Conservation (phyloP, 257 asterid species). For the Catharanthus roseus region DNA sequence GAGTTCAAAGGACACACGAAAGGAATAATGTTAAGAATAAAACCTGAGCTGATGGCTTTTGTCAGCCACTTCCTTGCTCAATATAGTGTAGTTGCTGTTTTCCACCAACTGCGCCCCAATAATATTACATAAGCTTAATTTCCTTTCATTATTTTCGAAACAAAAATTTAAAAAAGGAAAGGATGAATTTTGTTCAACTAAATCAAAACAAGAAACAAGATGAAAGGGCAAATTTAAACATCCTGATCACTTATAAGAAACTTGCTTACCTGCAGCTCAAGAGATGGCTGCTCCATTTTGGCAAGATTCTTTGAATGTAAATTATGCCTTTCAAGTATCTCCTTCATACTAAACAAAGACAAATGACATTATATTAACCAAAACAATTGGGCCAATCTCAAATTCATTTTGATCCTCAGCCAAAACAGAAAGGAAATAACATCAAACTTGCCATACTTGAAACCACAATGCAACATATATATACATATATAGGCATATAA, state of each 20-base stretch:
- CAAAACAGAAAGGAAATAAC: not conserved
- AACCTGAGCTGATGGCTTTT: conserved; percentile 65
- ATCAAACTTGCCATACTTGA: not conserved
- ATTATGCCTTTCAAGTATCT: conserved; percentile 63
- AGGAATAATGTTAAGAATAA: too few relatives aligned
- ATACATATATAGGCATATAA: not conserved
- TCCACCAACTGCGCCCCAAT: conserved; percentile 86
- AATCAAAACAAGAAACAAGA: too few relatives aligned
- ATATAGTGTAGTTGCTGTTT: conserved; percentile 45
- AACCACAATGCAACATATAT: not conserved
- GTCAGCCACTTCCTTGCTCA: conserved; percentile 70
- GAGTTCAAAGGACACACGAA: too few relatives aligned
- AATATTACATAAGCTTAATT: not conserved
- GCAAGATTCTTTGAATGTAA: conserved; percentile 69
- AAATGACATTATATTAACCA: conserved; percentile 4
- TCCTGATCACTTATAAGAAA: too few relatives aligned
- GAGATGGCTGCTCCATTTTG: conserved; percentile 70
- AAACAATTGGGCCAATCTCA: not conserved
- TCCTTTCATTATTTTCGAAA: too few relatives aligned
- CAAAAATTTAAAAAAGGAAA: too few relatives aligned
- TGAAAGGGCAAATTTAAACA: too few relatives aligned
- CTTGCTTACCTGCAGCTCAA: conserved; percentile 71
- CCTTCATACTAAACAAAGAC: conserved; percentile 49
- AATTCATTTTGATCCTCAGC: not conserved
- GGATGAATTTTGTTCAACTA: too few relatives aligned